Base-by-base conservation (phyloP, 495 filamentous ascomycete genomes). In the Thermothielavioides terrestris region DNA sequence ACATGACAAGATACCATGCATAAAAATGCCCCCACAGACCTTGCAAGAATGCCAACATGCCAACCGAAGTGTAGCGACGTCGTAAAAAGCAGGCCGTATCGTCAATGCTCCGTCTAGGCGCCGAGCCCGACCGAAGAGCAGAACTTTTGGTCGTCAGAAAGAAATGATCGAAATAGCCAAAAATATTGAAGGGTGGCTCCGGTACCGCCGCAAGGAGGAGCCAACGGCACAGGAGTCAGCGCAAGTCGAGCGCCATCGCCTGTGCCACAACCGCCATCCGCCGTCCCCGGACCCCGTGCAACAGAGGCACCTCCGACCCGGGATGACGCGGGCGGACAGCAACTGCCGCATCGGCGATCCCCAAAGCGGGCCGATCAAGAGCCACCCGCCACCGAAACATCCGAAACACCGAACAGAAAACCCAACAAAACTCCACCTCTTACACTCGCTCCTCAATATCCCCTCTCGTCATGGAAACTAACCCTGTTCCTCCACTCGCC, bases 381-480 rank as follows among this genome's bases (percentile, higher is more conserved):
- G n/a, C n/a, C n/a, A 17, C 34, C 6, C 34, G 6, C 15, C 3
- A 20, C 11, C 14, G 21, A 37, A 35, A 37, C 8, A 44, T 32
- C 40, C 30, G 45, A 44, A 31, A 26, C 25, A 41, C 22, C 22
- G 6, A 27, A 27, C 10, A 34, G 34, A 14, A 3, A 37, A 37
- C 20, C 8, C 15, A 20, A 42, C 17, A 6, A 21, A 39, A n/a
- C n/a, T 6, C n/a, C 4, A 18, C 43, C 3, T 3, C 5, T 48
- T 11, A 7, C 8, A 1, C 31, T 17, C 11, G 7, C 14, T 4
- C 28, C 31, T 43, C 42, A 42, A 23, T 21, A 46, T 8, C 23
- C 6, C 31, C 47, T 14, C 26, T 50, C 53, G 25, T 31, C 47
- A 34, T 35, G 34, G 11, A 55, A 56, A 20, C 53, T 56, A n/a